A percentile compares a stretch with the other conserved stretches of the same genome.
Evolutionary conservation across 176 grass and related monocot species (phyloP).

Genomic region (Puccinellia tenuiflora): DNA sequence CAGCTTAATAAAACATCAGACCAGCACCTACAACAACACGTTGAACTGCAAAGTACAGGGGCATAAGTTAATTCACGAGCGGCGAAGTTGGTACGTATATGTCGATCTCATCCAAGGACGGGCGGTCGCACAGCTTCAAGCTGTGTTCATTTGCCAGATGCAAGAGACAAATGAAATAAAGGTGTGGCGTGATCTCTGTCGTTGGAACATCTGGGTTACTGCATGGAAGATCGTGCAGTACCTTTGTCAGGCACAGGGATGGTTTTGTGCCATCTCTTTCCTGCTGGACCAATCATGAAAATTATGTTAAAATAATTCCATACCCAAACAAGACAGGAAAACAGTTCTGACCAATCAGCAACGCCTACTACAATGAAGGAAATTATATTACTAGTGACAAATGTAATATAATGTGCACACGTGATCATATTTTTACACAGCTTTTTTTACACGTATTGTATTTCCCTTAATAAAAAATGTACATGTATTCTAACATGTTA

Average conservation of each 20-base stretch:
- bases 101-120: conserved; percentile 83
- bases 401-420: conserved; percentile 6
- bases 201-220: conserved; percentile 42
- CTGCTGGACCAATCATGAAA: conserved; percentile 23
- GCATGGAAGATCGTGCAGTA: conserved; percentile 57
- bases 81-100: conserved; percentile 52
- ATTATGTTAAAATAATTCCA: neutral
- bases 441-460: neutral
- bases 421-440: neutral
- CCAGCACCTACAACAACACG: neutral
- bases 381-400: neutral
- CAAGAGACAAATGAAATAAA: conserved; percentile 91
- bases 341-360: neutral
- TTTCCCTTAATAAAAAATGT: neutral
- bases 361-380: neutral
- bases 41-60: neutral
- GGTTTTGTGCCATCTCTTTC: no score
- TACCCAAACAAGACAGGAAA: neutral
- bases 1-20: no score
- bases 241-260: conserved; percentile 44
- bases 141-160: conserved; percentile 87
- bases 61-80: no score
- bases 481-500: no score
- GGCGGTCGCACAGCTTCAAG: conserved; percentile 41
- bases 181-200: conserved; percentile 70